Base-by-base conservation (phyloP, 225 moss, liverwort and hornwort genomes). In the Thuidium tamariscinum region DNA sequence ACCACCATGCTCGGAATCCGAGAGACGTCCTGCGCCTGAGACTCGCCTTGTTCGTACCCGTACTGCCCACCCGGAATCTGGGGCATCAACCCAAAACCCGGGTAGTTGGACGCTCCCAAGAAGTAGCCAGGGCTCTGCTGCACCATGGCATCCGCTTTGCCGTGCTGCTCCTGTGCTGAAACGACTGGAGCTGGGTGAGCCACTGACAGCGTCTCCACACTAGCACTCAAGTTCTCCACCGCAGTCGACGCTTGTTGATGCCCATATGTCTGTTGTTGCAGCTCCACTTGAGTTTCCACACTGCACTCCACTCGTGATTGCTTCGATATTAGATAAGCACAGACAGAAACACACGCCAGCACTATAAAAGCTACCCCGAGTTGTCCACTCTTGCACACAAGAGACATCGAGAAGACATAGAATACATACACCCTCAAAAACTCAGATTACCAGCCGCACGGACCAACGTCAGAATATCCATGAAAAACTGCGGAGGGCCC, bases 1-100 rank as follows among this genome's bases (percentile, higher is more conserved):
- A 99, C 98, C 98, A 95, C 87, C 84, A 99, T 89, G 91, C 95
- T 95, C 59, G 98, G 95, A 88, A 96, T 86, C 44, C 97, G 94
- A 56, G 95, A 74, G 5, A 95, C 91, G 76, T 99, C 98, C 69
- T 94, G 95, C 4, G 91, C 87, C 87, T 90, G 94, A 27, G 92
- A 80, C 62, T 98, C 98, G 7, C 93, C 79, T 82, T 95, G 88
- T 57, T 99, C 98, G 41, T 97, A 99, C 34, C 92, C 87, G n/a
- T 94, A 99, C 88, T 96, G 96, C 4, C 89, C 91, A 22, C 94
- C 86, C 27, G 95, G 95, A 89, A 97, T 92, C 78, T 97, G 97
- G 51, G 96, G 98, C 94, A 97, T 91, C 68, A 99, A 81, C 71
- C 95, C 95, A 84, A 97, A 99, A 67, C 95, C 95, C 18, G 93